These are phyloP conservation scores for Aspergillus sclerotiicarbonarius DNA, from an alignment of 495 filamentous ascomycete genomes.

Conservation along the genomic window DNA sequence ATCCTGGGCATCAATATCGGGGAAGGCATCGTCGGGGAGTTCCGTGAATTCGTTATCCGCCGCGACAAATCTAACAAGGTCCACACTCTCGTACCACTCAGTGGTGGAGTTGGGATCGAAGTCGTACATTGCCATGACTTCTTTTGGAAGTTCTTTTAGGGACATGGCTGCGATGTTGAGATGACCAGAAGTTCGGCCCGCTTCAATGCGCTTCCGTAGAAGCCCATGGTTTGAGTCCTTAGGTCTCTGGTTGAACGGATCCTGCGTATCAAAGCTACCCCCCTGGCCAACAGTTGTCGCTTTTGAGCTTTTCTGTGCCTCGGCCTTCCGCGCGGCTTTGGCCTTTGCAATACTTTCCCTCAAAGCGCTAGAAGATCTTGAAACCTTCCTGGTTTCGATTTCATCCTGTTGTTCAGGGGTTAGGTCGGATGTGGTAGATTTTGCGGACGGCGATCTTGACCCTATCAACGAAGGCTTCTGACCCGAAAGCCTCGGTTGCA, in stretches of 20 bases:
- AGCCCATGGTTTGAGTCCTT: conserved; percentile 61
- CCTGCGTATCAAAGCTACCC: conserved; percentile 49
- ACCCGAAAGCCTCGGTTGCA: conserved; percentile 27
- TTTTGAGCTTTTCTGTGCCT: conserved; percentile 38
- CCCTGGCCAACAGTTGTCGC: conserved; percentile 30
- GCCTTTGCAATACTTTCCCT: conserved; percentile 92
- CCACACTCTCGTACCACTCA: conserved; percentile 91
- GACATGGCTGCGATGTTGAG: conserved; percentile 89
- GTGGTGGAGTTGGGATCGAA: conserved; percentile 57
- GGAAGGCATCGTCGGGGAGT: conserved; percentile 71
- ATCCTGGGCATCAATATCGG: conserved; percentile 61
- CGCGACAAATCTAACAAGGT: conserved; percentile 82
- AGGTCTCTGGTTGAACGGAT: conserved; percentile 67
- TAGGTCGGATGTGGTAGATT: conserved; percentile 31
- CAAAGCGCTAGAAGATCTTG: conserved; percentile 76
- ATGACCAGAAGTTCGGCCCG: conserved; percentile 74
- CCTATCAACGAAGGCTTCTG: conserved; percentile 31
- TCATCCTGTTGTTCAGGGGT: conserved; percentile 32
- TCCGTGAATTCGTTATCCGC: conserved; percentile 87
- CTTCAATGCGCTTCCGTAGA: conserved; percentile 70
- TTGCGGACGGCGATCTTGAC: conserved; percentile 33
- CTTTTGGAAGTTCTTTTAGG: conserved; percentile 73
- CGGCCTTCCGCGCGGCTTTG: conserved; percentile 75
- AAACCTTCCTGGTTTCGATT: conserved; percentile 38
- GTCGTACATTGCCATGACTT: conserved; percentile 89